These are phyloP conservation scores for Ophiocordyceps camponoti-rufipedis DNA, from an alignment of 2,329 filamentous ascomycete species.

Conservation along the genomic window DNA sequence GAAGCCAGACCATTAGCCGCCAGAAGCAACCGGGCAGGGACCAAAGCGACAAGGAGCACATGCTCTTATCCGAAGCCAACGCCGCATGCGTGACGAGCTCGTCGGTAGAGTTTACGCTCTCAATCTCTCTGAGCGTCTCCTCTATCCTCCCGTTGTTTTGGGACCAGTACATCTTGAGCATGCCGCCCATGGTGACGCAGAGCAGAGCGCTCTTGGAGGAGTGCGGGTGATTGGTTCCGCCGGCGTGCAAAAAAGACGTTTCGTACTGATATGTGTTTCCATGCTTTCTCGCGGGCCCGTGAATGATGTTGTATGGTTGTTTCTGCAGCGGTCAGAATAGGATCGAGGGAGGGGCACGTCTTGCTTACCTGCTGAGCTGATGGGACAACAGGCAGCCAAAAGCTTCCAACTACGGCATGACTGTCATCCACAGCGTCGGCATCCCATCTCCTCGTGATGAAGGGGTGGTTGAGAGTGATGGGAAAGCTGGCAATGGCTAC, in stretches of 20 bases:
- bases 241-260: constrained; percentile 43
- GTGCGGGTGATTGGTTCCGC: constrained; percentile 57
- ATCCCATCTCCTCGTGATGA: constrained; percentile 40
- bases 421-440: constrained; percentile 57
- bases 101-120: constrained; percentile 52
- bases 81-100: constrained; percentile 68
- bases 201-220: constrained; percentile 55
- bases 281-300: constrained; percentile 46
- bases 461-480: constrained; percentile 56
- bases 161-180: constrained; percentile 59
- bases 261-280: constrained; percentile 51
- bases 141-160: constrained; percentile 56
- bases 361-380: constrained; percentile 18
- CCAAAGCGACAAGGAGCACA: neutral
- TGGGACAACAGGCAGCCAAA: constrained; percentile 57
- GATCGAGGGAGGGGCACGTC: neutral
- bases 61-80: constrained; percentile 52
- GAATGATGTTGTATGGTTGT: constrained; percentile 23
- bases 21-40: neutral
- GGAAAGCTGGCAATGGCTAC: constrained; percentile 57
- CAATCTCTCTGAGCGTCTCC: constrained; percentile 56
- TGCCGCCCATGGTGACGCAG: constrained; percentile 56
- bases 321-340: constrained; percentile 10
- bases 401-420: constrained; percentile 61
- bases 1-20: neutral